Percentiles rank a stretch among this genome's conserved stretches.
These are phyloP conservation scores for Coniella lustricola DNA, from an alignment of 2,329 filamentous ascomycete genomes.

Conservation along the genomic window DNA sequence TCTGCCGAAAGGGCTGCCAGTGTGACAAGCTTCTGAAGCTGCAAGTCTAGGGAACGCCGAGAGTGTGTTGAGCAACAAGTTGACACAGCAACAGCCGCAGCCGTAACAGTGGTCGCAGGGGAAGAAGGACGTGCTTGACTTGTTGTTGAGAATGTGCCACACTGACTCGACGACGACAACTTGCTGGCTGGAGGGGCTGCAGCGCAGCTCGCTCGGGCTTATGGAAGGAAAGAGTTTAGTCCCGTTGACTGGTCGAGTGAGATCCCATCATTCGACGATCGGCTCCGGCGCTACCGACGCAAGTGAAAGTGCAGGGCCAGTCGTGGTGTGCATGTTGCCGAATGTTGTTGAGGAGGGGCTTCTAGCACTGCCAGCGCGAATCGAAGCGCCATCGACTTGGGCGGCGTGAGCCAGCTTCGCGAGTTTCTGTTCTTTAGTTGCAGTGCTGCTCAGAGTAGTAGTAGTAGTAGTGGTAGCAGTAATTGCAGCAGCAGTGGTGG, in stretches of 20 bases:
- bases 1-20: not conserved
- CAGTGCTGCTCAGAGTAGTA: too few relatives aligned
- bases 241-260: not conserved
- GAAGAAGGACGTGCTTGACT: not conserved
- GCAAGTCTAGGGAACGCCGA: not conserved
- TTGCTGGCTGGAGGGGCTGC: not conserved
- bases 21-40: not conserved
- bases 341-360: too few relatives aligned
- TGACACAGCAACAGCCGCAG: not conserved
- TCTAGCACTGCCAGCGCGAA: too few relatives aligned
- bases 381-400: too few relatives aligned
- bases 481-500: too few relatives aligned
- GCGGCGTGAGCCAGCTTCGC: too few relatives aligned
- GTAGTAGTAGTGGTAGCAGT: too few relatives aligned
- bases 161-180: not conserved
- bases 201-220: not conserved
- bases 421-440: too few relatives aligned
- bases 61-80: not conserved
- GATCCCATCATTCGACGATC: not conserved
- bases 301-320: too few relatives aligned
- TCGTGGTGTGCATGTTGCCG: too few relatives aligned
- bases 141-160: not conserved
- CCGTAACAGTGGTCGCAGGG: not conserved
- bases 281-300: not conserved
- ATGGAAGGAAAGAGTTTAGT: not conserved